phyloP scores from a whole-genome alignment of 2,329 filamentous ascomycete genomes.

The Tricladium varicosporioides region DNA sequence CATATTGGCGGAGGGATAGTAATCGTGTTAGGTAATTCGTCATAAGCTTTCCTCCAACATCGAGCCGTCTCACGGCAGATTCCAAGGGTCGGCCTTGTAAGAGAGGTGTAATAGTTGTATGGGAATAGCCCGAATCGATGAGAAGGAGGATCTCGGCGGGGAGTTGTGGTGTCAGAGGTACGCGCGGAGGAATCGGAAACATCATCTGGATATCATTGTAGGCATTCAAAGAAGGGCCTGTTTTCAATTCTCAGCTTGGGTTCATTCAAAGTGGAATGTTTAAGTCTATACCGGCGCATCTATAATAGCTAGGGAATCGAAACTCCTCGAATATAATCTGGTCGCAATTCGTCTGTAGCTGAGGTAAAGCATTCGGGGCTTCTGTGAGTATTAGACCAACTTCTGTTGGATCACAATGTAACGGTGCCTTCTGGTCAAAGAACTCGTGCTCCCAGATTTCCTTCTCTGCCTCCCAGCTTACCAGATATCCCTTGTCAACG shows the following conservation, averaged over 20 bases:
- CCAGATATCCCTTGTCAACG: slow-evolving; percentile 90
- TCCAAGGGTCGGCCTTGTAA: slow-evolving; percentile 80
- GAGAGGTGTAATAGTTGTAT: slow-evolving; percentile 86
- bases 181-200: slow-evolving; percentile 58
- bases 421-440: slow-evolving; percentile 65
- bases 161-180: slow-evolving; percentile 41
- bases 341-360: slow-evolving; percentile 85
- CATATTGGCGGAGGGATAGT: slow-evolving; percentile 87
- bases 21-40: slow-evolving; percentile 91
- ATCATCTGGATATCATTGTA: slow-evolving; percentile 75
- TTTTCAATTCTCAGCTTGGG: background rate
- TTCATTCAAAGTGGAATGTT: background rate
- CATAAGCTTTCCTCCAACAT: slow-evolving; percentile 87
- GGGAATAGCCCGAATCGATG: slow-evolving; percentile 89
- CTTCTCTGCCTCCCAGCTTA: slow-evolving; percentile 95
- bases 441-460: slow-evolving; percentile 94
- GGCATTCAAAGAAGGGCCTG: slow-evolving; percentile 73
- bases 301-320: slow-evolving; percentile 82
- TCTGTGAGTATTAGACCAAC: slow-evolving; percentile 86
- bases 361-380: slow-evolving; percentile 77
- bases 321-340: slow-evolving; percentile 98
- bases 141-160: slow-evolving; percentile 83
- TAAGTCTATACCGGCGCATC: slow-evolving; percentile 59
- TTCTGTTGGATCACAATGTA: slow-evolving; percentile 71
- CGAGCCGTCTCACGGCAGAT: slow-evolving; percentile 76